Base-by-base conservation (phyloP, 2,329 filamentous ascomycete genomes). In the Fusarium redolens region DNA sequence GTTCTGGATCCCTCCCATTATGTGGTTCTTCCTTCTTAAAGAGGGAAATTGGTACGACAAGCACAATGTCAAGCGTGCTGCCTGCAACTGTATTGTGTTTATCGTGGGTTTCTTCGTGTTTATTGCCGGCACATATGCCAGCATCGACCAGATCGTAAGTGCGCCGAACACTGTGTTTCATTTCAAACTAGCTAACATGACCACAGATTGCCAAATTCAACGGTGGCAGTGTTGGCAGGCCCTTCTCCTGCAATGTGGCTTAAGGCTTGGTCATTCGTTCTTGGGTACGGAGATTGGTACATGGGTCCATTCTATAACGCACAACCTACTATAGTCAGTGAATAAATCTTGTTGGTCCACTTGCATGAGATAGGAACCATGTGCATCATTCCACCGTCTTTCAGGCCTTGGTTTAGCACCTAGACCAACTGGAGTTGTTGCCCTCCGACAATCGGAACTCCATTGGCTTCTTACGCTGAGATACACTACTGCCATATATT, bases 1-100 rank as follows among this genome's bases (percentile, higher is more conserved):
- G 28, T 84, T 85, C 65, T 82, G 83, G 64, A 77, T 83, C 55
- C 79, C 84, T 14, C 81, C 83, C 22, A 78, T 84, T 54, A 81
- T 84, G 73, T 84, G 81, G 79, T 82, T 83, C 76, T 80, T 83
- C 62, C 80, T 84, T 38, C 75, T 81, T 48, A 68, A 73, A 30
- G 74, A 81, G 55, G 79, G 79, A 4, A 62, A 76, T 9, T 74
- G 74, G 61, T 76, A 75, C 62, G 63, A 75, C 38, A 72, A 74
- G 52, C 54, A 78, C 28, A 81, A 81, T 74, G 64, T 79, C 5
- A 30, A 58, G 35, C 68, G 69, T 60, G 72, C 69, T 37, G 63
- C 68, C 10, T 66, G 65, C 58, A 79, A 80, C 65, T 65, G 35
- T 11, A 9, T 77, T 10, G 65, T 71, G 51, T 78, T 80, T 55